Base-by-base conservation (phyloP, 1,284 basidiomycete genomes). In the Heterobasidion irregulare region DNA sequence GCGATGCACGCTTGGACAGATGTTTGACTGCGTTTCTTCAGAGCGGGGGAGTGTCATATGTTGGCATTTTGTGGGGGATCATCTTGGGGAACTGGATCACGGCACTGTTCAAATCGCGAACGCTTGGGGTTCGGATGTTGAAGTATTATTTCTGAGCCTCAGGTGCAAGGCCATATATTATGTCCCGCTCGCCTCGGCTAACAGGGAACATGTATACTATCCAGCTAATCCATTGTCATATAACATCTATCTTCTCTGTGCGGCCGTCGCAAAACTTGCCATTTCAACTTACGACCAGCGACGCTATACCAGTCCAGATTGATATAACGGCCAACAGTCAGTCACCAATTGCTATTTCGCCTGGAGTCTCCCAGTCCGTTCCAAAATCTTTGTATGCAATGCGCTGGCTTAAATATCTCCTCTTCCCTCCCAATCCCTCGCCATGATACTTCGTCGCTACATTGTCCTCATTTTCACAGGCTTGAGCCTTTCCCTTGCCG, bases 61-160 rank as follows among this genome's bases (percentile, higher is more conserved):
- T 50, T 7, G 38, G n/a, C 33, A 32, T 55, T 15, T 38, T 50
- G 16, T 47, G 53, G 48, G 53, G 53, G 15, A 45, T 55, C 5
- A 33, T 50, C 16, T 6, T 50, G 10, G 38, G 47, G 13, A 50
- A 50, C n/a, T 55, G 47, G 47, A n/a, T 55, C 18, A 50, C 43
- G 16, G 33, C 47, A 41, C n/a, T 55, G 15, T 6, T 33, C 3
- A 44, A 44, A 41, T 50, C 53, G 12, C 32, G 53, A 26, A 44
- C 43, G 15, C 26, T 45, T n/a, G 51, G 51, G 1, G 10, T 10
- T 12, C 10, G 38, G 12, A 41, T 10, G 10, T 41, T 41, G 38
- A n/a, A 41, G 8, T 41, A 41, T 41, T 41, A n/a, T 10, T 41
- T n/a, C n/a, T 41, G 38, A 41, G 3, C n/a, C 10, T 41, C n/a